phyloP scores from a whole-genome alignment of 257 asterid species.

The Pogostemon cablin region DNA sequence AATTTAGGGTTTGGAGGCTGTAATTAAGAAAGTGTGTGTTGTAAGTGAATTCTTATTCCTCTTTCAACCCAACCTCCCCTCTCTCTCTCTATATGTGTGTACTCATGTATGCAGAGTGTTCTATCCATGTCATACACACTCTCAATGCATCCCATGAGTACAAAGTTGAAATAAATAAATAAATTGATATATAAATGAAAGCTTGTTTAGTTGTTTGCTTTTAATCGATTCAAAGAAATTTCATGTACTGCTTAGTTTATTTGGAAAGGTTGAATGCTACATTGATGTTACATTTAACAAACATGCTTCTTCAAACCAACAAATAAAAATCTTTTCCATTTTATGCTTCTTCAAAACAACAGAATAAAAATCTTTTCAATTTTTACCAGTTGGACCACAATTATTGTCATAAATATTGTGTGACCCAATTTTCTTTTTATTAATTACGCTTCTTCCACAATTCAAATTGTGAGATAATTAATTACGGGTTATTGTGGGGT shows the following conservation, averaged over 20 bases:
- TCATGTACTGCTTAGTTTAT: slow-evolving; percentile 3
- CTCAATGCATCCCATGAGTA: too few species aligned
- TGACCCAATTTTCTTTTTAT: too few species aligned
- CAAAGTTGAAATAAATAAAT: too few species aligned
- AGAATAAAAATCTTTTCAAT: slow-evolving; percentile 27
- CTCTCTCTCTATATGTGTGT: too few species aligned
- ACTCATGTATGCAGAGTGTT: too few species aligned
- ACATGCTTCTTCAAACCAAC: slow-evolving; percentile 26
- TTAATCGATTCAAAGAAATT: slow-evolving; percentile 19
- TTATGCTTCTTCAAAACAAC: slow-evolving; percentile 14
- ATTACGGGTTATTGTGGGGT: too few species aligned
- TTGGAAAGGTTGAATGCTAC: slow-evolving; percentile 35
- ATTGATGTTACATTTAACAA: slow-evolving; percentile 56
- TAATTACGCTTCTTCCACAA: too few species aligned
- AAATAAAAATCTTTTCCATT: slow-evolving; percentile 29
- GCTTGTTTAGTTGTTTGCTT: slow-evolving; percentile 1
- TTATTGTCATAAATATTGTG: too few species aligned
- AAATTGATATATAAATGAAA: background rate
- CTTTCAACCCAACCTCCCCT: too few species aligned
- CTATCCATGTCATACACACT: too few species aligned
- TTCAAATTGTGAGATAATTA: too few species aligned
- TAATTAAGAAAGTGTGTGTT: background rate
- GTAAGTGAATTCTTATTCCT: background rate
- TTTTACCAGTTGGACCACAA: slow-evolving; percentile 34
- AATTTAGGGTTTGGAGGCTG: slow-evolving; percentile 38